Conservation (phyloP, 257 asterid genomes). For the Lavandula angustifolia region DNA sequence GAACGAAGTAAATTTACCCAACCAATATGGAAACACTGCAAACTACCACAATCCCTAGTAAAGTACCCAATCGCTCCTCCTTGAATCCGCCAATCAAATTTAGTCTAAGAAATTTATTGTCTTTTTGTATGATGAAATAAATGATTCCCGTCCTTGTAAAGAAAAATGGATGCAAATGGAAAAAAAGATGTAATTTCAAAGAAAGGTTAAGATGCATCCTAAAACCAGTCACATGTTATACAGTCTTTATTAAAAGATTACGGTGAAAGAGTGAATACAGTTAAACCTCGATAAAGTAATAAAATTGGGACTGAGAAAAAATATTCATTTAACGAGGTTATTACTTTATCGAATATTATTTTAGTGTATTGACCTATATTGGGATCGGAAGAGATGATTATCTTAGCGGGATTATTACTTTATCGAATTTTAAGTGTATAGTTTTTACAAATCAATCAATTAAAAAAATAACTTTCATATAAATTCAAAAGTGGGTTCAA, state of each 20-base stretch:
- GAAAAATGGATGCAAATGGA: neutral
- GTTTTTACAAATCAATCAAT: neutral
- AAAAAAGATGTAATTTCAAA: slow-evolving; percentile 12
- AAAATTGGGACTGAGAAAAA: no score
- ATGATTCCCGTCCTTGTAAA: neutral
- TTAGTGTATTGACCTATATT: no score
- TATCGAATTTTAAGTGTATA: no score
- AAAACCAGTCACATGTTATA: slow-evolving; percentile 21
- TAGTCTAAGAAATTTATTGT: no score
- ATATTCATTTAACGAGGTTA: no score
- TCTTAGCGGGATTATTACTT: no score
- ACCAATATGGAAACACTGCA: slow-evolving; percentile 1
- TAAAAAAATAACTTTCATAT: neutral
- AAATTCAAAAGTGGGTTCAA: slow-evolving; percentile 13
- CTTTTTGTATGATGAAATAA: no score
- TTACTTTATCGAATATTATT: no score
- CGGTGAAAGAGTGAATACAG: slow-evolving; percentile 21
- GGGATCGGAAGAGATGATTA: no score
- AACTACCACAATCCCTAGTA: neutral
- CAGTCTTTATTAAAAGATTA: slow-evolving; percentile 35
- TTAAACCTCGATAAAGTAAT: no score
- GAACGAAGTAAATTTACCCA: neutral
- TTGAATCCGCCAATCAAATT: no score
- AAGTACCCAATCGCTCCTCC: no score
- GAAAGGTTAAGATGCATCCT: slow-evolving; percentile 7